Base-by-base conservation (phyloP, 805 yeast species). In the Saccharomycopsis capsularis region DNA sequence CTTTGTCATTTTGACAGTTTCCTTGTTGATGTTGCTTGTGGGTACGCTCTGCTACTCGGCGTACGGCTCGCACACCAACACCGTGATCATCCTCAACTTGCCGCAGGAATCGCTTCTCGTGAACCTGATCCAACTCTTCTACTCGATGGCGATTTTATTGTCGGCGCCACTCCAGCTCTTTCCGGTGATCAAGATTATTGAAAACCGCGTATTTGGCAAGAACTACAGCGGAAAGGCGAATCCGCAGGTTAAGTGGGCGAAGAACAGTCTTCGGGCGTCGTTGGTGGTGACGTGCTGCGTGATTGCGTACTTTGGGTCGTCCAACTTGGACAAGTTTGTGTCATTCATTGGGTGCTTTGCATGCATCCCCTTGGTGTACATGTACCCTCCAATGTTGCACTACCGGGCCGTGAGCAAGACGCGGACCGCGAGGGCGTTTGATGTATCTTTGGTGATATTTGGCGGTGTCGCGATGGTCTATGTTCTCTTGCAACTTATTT, bases 281-380 rank as follows among this genome's bases (percentile, higher is more conserved):
- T 71, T 81, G 46, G 90, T 85, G 0, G 42, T 72, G 0, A 51
- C 70, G 2, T 81, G 85, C 2, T 72, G 82, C 1, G 54, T 68
- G 13, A 69, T 81, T 51, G 88, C 93, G 0, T 75, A 78, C 53
- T 70, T 71, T 53, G 91, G 91, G 0, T 83, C 89, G 1, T 69
- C 75, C 50, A 77, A 83, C 57, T 66, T 85, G 53, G 93, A 85
- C 60, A 72, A 69, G 54, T 82, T 85, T 65, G 91, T 85, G 9
- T 80, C 90, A 2, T 79, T 85, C 59, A 84, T 85, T 46, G 95
- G 95, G 3, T 82, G 89, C 46, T 82, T 85, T 66, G 90, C 91
- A 1, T 85, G 95, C 59, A 82, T 85, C 48, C 95, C 95, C 1
- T 72, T 85, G 67, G 93, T 85, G 3, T 85, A 85, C 66, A 81